A percentile compares a stretch with the other conserved stretches of the same genome.
phyloP scores from a whole-genome alignment of 73 alveolate species.

The Stentor coeruleus region DNA sequence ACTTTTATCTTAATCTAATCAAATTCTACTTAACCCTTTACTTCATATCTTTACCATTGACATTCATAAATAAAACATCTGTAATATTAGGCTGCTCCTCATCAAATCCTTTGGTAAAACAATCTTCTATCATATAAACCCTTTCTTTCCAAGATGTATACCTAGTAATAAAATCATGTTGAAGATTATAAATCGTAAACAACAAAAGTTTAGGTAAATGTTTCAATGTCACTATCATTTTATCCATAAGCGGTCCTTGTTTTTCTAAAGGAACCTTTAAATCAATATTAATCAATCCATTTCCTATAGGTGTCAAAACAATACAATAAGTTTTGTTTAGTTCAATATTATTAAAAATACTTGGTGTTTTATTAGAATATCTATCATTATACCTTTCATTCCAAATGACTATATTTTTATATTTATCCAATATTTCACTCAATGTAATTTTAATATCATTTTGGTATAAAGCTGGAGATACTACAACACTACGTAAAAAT shows the following conservation, averaged over 20 bases:
- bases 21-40: too few relatives aligned
- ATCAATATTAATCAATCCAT: neutral
- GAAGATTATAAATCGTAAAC: neutral
- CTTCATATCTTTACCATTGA: too few relatives aligned
- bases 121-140: too few relatives aligned
- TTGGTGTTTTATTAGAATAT: neutral
- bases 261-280: neutral
- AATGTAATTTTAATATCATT: too few relatives aligned
- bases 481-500: neutral
- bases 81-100: too few relatives aligned
- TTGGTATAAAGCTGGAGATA: neutral
- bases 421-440: neutral
- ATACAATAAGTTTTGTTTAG: neutral
- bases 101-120: too few relatives aligned
- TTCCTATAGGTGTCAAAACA: neutral
- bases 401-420: neutral
- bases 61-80: too few relatives aligned
- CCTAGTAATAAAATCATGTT: too few relatives aligned
- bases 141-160: too few relatives aligned
- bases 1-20: too few relatives aligned
- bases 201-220: neutral
- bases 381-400: slow-evolving; percentile 6
- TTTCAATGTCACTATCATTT: neutral
- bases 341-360: neutral
- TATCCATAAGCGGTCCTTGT: neutral